Evolutionary conservation across 768 basidiomycete genomes (phyloP), one percentile per base, ranked within the genome.

Genomic region (Kwoniella europaea): DNA sequence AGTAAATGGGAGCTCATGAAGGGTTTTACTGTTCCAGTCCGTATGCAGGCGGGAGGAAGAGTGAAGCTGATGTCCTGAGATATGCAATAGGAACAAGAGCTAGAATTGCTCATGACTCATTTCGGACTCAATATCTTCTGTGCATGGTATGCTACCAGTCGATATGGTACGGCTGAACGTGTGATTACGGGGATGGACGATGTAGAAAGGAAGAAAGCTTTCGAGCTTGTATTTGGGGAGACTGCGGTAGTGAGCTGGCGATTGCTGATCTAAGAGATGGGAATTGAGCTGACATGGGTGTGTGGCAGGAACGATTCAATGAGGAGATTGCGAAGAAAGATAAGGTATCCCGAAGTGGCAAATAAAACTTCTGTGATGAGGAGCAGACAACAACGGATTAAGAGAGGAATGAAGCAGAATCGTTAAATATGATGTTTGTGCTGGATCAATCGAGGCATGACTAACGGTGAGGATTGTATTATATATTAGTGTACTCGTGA

Each of bases 91-190:
- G 53, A 65, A 41, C 12, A 20, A 29, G 63, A 65, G 9, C 54
- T 65, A 9, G n/a, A 42, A 10, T 15, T 60, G 6, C 22, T 74
- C 18, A 50, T 46, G 29, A 22, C n/a, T 27, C 44, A 62, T 2
- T 68, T 62, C 29, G 64, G 60, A 4, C 41, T 74, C 2, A 74
- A 74, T 50, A 54, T 68, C 27, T 71, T 69, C 54, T 60, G 66
- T 20, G 70, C 71, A 5, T 46, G 59, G 57, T 74, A 66, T 60
- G 67, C 67, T 5, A 24, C 56, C 10, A 27, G 15, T 58, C 64
- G 59, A 24, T 65, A 27, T 43, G 42, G 46, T 5, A 29, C 41
- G 12, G 27, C 29, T 20, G 2, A 43, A 5, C 5, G 27, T 12
- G n/a, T 35, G 10, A 56, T 71, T 63, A 43, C 29, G n/a, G 55